Percentiles rank a stretch among this genome's conserved stretches.
These are phyloP conservation scores for Tulasnella sp. DNA, from an alignment of 768 basidiomycete genomes.

Conservation along the genomic window DNA sequence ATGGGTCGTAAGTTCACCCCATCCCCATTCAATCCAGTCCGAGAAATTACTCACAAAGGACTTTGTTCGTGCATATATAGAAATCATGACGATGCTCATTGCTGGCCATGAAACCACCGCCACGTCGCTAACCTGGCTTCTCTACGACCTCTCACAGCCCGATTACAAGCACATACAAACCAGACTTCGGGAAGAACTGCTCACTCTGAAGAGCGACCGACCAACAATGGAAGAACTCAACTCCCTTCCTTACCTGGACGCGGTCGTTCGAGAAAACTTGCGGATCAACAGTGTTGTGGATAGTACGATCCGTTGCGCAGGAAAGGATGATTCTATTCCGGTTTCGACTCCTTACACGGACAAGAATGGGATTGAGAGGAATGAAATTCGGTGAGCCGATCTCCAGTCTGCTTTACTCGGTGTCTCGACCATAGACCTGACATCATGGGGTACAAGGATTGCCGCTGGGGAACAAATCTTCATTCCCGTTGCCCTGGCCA, in stretches of 20 bases:
- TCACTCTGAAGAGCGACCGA: slow-evolving; percentile 36
- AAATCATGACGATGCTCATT: slow-evolving; percentile 15
- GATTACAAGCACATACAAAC: slow-evolving; percentile 47
- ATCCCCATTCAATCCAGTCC: neutral
- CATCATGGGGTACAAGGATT: slow-evolving; percentile 15
- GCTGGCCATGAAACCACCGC: slow-evolving; percentile 37
- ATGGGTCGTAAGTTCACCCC: slow-evolving; percentile 34
- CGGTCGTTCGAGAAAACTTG: slow-evolving; percentile 33
- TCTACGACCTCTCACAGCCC: slow-evolving; percentile 45
- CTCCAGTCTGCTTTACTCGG: neutral
- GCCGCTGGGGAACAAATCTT: slow-evolving; percentile 22
- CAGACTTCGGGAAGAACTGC: slow-evolving; percentile 53
- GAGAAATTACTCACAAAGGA: neutral
- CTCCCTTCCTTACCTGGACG: slow-evolving; percentile 37
- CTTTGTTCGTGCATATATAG: neutral
- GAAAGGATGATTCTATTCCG: slow-evolving; percentile 25
- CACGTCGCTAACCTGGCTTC: slow-evolving; percentile 39
- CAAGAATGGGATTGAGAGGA: slow-evolving; percentile 11
- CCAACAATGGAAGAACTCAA: slow-evolving; percentile 34
- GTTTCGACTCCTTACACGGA: slow-evolving; percentile 25
- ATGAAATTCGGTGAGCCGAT: slow-evolving; percentile 10
- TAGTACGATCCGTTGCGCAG: slow-evolving; percentile 19
- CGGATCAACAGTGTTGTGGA: slow-evolving; percentile 20
- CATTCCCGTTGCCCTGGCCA: slow-evolving; percentile 15
- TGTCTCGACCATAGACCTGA: neutral